Percentiles rank a stretch among this genome's conserved stretches.
These are phyloP conservation scores for Solanum pimpinellifolium DNA, from an alignment of 257 asterid genomes.

Conservation along the genomic window DNA sequence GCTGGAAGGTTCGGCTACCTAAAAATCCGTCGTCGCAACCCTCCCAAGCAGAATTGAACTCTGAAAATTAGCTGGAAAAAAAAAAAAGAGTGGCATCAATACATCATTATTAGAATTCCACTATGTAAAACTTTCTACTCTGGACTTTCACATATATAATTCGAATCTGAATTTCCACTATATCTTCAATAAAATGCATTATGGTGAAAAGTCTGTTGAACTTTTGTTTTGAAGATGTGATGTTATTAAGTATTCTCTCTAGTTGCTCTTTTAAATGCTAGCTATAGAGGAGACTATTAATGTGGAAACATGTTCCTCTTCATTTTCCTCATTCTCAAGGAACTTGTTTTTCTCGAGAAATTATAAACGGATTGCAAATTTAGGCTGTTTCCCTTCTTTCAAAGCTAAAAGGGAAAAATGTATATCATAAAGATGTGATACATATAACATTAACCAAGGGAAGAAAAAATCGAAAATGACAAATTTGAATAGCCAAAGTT, in stretches of 20 bases:
- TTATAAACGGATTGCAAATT: background rate
- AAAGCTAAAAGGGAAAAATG: background rate
- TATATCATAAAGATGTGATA: background rate
- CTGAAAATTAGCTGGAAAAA: background rate
- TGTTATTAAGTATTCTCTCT: background rate
- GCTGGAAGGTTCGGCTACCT: constrained; percentile 86
- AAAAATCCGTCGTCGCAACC: constrained; percentile 49
- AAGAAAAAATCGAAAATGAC: background rate
- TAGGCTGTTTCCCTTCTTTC: background rate
- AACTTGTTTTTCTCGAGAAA: background rate
- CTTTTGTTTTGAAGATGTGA: background rate
- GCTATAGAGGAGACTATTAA: background rate
- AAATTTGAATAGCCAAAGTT: background rate
- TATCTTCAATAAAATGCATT: background rate
- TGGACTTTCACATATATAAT: background rate
- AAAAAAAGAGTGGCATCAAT: background rate
- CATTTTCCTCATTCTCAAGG: background rate
- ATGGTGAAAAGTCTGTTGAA: background rate
- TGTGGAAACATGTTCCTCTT: background rate
- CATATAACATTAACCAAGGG: background rate
- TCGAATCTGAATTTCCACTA: background rate
- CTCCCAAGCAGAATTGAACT: background rate
- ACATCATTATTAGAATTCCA: background rate
- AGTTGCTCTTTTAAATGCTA: background rate
- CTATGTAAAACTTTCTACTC: background rate